phyloP scores from a whole-genome alignment of 257 asterid species.

The Solanum pinnatisectum region DNA sequence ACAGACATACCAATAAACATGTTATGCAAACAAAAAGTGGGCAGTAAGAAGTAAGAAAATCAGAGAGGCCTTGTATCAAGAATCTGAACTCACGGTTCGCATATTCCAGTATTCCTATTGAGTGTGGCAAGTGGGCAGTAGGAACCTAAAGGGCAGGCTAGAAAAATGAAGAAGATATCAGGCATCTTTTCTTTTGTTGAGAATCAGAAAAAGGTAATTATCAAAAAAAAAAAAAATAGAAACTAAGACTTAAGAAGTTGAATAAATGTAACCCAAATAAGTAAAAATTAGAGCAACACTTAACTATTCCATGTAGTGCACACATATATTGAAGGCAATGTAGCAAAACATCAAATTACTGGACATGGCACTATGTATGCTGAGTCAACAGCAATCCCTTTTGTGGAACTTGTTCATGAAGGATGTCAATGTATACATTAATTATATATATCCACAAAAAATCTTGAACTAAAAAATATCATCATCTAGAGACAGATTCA shows the following conservation, averaged over 20 bases:
- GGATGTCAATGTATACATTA: neutral
- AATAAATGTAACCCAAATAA: neutral
- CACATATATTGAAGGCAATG: neutral
- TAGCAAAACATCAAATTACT: neutral
- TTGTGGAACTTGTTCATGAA: neutral
- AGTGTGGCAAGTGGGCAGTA: conserved; percentile 76
- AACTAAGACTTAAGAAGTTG: neutral
- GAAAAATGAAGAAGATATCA: conserved; percentile 2
- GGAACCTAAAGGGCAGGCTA: conserved; percentile 96
- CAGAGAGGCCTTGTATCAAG: neutral
- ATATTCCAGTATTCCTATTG: conserved; percentile 70
- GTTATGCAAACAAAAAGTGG: neutral
- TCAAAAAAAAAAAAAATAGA: neutral
- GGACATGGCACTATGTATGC: neutral
- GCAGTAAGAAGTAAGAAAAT: neutral
- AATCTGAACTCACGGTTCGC: conserved; percentile 78
- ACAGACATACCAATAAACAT: conserved; percentile 3
- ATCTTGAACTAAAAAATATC: neutral
- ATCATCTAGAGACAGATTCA: neutral
- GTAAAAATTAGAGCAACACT: neutral
- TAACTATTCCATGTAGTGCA: neutral
- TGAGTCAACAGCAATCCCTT: neutral
- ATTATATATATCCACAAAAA: neutral
- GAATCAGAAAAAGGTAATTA: neutral
- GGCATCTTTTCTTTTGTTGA: neutral